Evolutionary conservation across 257 asterid species (phyloP), one percentile per base, ranked within the genome.

Genomic region (Fraxinus excelsior): DNA sequence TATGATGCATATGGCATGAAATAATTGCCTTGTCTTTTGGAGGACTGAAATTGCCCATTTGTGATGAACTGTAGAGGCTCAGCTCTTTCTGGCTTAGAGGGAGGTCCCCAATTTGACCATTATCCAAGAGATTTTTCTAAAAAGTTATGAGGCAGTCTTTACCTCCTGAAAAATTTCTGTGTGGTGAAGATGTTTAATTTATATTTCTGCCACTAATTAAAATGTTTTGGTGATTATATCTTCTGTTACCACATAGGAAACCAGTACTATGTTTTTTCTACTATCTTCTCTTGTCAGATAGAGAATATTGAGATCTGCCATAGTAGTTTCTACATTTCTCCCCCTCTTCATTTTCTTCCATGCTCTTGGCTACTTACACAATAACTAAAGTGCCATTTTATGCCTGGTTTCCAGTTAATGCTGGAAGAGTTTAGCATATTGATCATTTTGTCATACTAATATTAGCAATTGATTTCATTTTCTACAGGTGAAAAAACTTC

Each of bases 401-500:
- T 29, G 72, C 76, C 53, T 49, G 77, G 56, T 31, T 74, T 21
- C 8, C 29, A 23, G 25, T 66, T 76, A 70, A 28, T 25, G 35
- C 7, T 37, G 40, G 68, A 69, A 64, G 56, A 70, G 16, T 26
- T 44, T 19, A 23, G 62, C 42, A 11, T 77, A 9, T 62, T 68
- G 58, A 66, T 72, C 28, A 67, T 76, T 76, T 44, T 71, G 38
- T 18, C 51, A 18, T 72, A 60, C 75, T 58, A 68, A 18, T 71
- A 19, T 68, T 76, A 25, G 60, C 40, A 49, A 31, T 78, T 34
- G 73, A 51, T 37, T 51, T 79, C 40, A 53, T 74, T 66, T 81
- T 87, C 68, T 83, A 46, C 94, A 95, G 99, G 99, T 84, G 88
- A 93, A 88, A 81, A 96, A 89, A 86, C 93, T 96, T 85, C 94